A percentile compares a stretch with the other conserved stretches of the same genome.
phyloP scores from a whole-genome alignment of 2,329 filamentous ascomycete genomes.

The Colletotrichum godetiae region DNA sequence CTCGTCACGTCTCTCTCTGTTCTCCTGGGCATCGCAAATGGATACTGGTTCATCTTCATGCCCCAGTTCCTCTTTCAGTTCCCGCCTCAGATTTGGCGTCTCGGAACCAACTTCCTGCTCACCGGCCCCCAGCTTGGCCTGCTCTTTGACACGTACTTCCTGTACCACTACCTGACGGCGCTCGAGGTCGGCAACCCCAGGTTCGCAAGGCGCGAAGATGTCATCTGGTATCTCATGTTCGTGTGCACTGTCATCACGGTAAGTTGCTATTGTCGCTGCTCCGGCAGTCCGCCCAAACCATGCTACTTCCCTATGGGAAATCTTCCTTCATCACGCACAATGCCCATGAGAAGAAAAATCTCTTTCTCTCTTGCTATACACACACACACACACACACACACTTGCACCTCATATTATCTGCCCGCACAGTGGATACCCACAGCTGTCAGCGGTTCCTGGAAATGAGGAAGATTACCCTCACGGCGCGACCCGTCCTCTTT shows the following conservation, averaged over 20 bases:
- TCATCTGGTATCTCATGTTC: conserved; percentile 84
- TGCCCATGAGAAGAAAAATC: background rate
- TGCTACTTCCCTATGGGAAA: background rate
- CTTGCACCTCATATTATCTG: conserved; percentile 73
- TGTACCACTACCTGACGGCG: conserved; percentile 81
- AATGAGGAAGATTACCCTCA: conserved; percentile 84
- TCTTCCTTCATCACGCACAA: conserved; percentile 16
- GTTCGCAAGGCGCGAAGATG: conserved; percentile 80
- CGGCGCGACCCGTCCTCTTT: conserved; percentile 70
- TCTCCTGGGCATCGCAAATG: conserved; percentile 64
- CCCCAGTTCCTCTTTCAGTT: conserved; percentile 62
- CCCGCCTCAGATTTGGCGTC: conserved; percentile 57
- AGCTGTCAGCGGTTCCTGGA: conserved; percentile 86
- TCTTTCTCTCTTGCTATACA: conserved; percentile 12
- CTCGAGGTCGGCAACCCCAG: conserved; percentile 79
- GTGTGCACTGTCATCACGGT: conserved; percentile 79
- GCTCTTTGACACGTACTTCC: conserved; percentile 78
- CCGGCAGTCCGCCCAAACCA: conserved; percentile 17
- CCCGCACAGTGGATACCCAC: conserved; percentile 77
- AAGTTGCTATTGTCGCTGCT: conserved; percentile 60
- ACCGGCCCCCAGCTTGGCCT: conserved; percentile 57
- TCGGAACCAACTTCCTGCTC: conserved; percentile 55
- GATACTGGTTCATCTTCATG: conserved; percentile 64
- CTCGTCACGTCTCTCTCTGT: conserved; percentile 71
- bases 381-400: conserved; percentile 11